Conservation (phyloP, 352 stramenopile genomes). For the Globisporangium uncinulatum region DNA sequence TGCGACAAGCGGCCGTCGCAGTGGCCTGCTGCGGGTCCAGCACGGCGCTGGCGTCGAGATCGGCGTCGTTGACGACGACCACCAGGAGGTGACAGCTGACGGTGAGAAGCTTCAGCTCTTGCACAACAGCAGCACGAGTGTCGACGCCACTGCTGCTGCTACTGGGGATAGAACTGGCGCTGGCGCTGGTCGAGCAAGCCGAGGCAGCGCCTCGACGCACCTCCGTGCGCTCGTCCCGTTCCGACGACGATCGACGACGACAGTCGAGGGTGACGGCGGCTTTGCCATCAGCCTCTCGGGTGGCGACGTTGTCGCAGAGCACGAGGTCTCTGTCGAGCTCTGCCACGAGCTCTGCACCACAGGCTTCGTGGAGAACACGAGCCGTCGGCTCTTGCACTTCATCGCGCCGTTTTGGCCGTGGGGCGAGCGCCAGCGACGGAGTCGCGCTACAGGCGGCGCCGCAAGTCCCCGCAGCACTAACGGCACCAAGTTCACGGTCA, state of each 20-base stretch:
- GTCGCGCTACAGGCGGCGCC: neutral
- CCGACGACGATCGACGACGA: constrained; percentile 6
- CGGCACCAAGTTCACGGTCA: constrained; percentile 19
- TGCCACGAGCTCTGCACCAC: constrained; percentile 79
- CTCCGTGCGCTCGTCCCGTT: constrained; percentile 8
- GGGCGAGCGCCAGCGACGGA: constrained; percentile 13
- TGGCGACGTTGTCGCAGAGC: constrained; percentile 29
- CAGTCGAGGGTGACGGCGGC: neutral
- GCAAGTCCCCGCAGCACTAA: neutral
- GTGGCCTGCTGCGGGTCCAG: constrained; percentile 23
- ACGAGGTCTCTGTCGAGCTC: constrained; percentile 55
- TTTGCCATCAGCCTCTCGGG: constrained; percentile 16
- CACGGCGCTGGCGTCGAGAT: constrained; percentile 10
- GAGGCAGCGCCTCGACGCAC: neutral
- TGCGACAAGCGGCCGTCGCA: constrained; percentile 13
- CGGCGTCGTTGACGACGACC: neutral
- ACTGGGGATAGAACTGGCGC: neutral
- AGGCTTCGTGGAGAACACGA: constrained; percentile 59
- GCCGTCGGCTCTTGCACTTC: constrained; percentile 53
- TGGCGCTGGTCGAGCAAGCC: neutral
- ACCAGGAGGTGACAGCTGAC: neutral
- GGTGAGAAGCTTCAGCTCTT: constrained; percentile 8
- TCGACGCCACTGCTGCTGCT: neutral
- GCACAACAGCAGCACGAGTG: neutral
- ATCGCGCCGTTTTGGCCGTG: constrained; percentile 54